Conservation (phyloP, 2,329 filamentous ascomycete species). For the Sporothrix brunneoviolacea region DNA sequence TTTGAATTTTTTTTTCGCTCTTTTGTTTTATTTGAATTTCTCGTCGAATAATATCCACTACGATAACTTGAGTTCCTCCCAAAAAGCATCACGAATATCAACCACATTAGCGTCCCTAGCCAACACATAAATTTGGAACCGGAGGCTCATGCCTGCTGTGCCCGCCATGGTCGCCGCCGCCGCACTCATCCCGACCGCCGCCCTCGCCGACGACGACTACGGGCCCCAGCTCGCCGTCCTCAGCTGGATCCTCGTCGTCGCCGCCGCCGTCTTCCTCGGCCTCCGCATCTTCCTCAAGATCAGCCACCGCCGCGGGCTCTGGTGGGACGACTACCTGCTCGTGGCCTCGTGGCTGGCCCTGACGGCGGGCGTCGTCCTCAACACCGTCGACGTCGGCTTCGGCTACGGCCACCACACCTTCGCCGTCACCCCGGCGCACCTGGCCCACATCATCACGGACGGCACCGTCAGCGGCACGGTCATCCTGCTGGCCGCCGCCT, state of each 20-base stretch:
- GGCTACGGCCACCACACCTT: conserved; percentile 13
- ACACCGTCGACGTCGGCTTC: conserved; percentile 4
- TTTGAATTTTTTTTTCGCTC: neutral
- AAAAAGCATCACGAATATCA: no score
- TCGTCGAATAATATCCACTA: no score
- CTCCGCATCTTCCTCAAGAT: conserved; percentile 22
- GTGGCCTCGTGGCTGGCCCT: conserved; percentile 19
- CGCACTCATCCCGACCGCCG: neutral
- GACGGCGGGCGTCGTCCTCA: neutral
- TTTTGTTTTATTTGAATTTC: neutral
- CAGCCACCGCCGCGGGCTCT: conserved; percentile 18
- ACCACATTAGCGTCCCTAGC: no score
- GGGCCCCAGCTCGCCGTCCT: conserved; percentile 8
- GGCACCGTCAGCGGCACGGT: conserved; percentile 12
- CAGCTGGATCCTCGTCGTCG: conserved; percentile 17
- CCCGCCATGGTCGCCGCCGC: neutral
- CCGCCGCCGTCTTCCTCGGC: conserved; percentile 18
- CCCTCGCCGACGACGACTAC: conserved; percentile 7
- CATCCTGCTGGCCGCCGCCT: conserved; percentile 12
- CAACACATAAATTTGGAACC: no score
- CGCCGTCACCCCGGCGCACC: conserved; percentile 9
- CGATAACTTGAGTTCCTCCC: no score
- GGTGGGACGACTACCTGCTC: conserved; percentile 25
- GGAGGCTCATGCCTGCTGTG: no score
- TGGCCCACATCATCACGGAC: conserved; percentile 7